Evolutionary conservation across 371 early-diverging fungal genomes (phyloP), one percentile per base, ranked within the genome.

Genomic region (Apophysomyces trapeziformis): DNA sequence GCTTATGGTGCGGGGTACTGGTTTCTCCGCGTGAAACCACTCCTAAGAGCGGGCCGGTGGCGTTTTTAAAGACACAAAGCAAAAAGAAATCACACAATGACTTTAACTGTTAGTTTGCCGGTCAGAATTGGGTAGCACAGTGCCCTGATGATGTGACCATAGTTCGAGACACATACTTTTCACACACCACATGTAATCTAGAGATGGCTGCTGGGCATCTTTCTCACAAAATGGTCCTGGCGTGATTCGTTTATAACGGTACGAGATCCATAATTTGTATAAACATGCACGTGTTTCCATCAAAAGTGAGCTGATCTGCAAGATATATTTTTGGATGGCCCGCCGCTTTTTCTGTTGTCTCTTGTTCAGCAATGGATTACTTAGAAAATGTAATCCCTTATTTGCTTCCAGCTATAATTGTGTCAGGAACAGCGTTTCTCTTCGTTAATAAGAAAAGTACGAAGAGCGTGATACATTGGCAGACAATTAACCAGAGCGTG

Each of bases 1-100:
- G 69, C 80, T 13, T 85, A 83, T 65, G 88, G 88, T n/a, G 77
- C 76, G 12, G 83, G 69, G 5, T 87, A 87, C 58, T 85, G 81
- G 74, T 79, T 84, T 21, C 57, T 82, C 7, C 69, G 78, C n/a
- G 79, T 85, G 3, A 70, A 71, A 6, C 88, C 88, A 2, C 35
- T 79, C 43, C 37, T 84, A 9, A 61, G 72, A 59, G 71, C 73
- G 9, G 79, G 84, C 18, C 64, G 79, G 4, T 71, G 71, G 71
- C 63, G 71, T 11, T 32, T 67, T 13, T 70, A 63, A 50, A 8
- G 35, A 14, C 41, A 41, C 41, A 41, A 41, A 41, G 21, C 4
- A 50, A 9, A 18, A 47, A 47, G 16, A n/a, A 50, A 50, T 7
- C n/a, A 26, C 16, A 21, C 18, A 9, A 50, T 21, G 21, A n/a